Evolutionary conservation across 768 basidiomycete genomes (phyloP).

Genomic region (Dioszegia aurantiaca): DNA sequence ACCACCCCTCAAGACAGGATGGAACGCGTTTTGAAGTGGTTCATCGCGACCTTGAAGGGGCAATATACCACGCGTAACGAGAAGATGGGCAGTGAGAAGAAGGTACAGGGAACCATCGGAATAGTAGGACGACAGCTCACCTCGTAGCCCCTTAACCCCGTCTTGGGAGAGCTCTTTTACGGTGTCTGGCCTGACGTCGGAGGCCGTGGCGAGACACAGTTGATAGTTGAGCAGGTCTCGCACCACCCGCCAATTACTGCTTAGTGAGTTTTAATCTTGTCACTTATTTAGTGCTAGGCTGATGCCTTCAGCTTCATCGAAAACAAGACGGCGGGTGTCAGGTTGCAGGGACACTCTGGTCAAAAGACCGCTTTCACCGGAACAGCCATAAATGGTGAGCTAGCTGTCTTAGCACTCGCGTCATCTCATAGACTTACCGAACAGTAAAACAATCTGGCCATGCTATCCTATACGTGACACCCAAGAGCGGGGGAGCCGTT

Average conservation of each 20-base stretch:
- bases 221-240: constrained; percentile 92
- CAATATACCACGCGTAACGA: constrained; percentile 83
- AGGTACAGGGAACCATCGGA: constrained; percentile 57
- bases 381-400: constrained; percentile 55
- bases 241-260: constrained; percentile 66
- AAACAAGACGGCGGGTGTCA: constrained; percentile 72
- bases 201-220: constrained; percentile 72
- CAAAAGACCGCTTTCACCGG: constrained; percentile 93
- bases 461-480: constrained; percentile 69
- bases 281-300: not conserved
- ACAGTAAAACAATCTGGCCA: constrained; percentile 93
- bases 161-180: constrained; percentile 82
- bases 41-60: constrained; percentile 92
- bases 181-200: constrained; percentile 76
- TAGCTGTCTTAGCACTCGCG: not conserved
- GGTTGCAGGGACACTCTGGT: constrained; percentile 80
- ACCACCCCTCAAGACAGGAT: constrained; percentile 69
- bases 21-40: constrained; percentile 86
- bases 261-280: constrained; percentile 33
- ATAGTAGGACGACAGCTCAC: not conserved
- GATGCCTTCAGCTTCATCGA: constrained; percentile 68
- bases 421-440: not conserved
- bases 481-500: constrained; percentile 58
- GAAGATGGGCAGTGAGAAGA: constrained; percentile 95
- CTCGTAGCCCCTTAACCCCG: constrained; percentile 84